These are phyloP conservation scores for Phialophora chinensis DNA, from an alignment of 2,329 filamentous ascomycete species.

Conservation along the genomic window DNA sequence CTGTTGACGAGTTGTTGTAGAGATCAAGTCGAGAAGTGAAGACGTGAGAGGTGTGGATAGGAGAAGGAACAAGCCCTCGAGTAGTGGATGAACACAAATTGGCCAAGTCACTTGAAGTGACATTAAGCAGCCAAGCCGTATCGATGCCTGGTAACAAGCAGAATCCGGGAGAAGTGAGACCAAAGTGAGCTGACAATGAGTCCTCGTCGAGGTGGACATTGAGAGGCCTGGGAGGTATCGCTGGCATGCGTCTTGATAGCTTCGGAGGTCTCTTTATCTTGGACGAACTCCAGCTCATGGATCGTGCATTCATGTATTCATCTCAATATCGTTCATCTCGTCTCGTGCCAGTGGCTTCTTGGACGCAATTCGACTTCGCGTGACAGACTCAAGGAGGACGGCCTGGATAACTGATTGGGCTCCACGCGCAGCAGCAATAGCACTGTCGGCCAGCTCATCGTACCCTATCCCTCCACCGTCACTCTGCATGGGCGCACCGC, in stretches of 20 bases:
- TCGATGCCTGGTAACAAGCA: not conserved
- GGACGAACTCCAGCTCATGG: not conserved
- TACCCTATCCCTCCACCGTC: conserved; percentile 43
- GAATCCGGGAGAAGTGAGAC: not conserved
- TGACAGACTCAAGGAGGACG: conserved; percentile 64
- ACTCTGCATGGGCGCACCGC: conserved; percentile 49
- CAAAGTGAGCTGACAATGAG: conserved; percentile 6
- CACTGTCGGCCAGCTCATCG: conserved; percentile 62
- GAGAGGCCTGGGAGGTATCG: not conserved
- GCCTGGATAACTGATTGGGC: conserved; percentile 66
- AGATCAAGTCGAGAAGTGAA: not conserved
- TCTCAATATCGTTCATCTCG: conserved; percentile 39
- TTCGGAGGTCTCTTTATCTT: not conserved
- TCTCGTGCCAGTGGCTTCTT: conserved; percentile 19
- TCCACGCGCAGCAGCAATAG: conserved; percentile 66
- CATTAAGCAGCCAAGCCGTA: not conserved
- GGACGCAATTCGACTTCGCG: conserved; percentile 7
- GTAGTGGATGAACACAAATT: not conserved
- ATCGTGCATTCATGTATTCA: conserved; percentile 40
- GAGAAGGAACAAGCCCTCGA: not conserved
- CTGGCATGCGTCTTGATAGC: not conserved
- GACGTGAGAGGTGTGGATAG: not conserved
- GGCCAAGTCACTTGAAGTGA: not conserved
- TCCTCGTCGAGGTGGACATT: not conserved
- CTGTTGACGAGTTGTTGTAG: not conserved